Percentiles rank a stretch among this genome's conserved stretches.
phyloP scores from a whole-genome alignment of 1,139 yeast genomes.

The Saccharomyces pastorianus region DNA sequence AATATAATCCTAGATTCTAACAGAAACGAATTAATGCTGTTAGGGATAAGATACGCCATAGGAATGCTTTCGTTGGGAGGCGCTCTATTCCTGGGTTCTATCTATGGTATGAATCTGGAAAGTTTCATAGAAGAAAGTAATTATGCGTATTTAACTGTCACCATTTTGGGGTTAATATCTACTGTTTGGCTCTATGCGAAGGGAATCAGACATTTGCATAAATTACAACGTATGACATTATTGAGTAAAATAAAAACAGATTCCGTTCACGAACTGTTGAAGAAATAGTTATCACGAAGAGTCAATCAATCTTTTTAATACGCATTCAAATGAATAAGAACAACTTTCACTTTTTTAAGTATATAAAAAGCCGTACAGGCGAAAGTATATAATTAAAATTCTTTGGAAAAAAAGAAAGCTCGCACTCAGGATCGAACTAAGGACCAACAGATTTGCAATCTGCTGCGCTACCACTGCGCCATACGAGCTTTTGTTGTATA shows the following conservation, averaged over 20 bases:
- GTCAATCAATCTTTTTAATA: background rate
- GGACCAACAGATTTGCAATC: constrained; percentile 90
- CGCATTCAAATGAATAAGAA: background rate
- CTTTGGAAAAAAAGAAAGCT: constrained; percentile 38
- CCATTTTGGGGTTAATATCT: constrained; percentile 18
- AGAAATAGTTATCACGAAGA: background rate
- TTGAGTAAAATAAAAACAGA: constrained; percentile 24
- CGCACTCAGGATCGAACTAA: constrained; percentile 78
- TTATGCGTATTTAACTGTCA: constrained; percentile 44
- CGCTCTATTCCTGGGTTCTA: constrained; percentile 64
- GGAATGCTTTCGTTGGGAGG: constrained; percentile 52
- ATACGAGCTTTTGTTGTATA: constrained; percentile 42
- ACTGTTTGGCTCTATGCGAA: constrained; percentile 31
- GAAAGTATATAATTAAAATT: too few species aligned
- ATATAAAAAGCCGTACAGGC: background rate
- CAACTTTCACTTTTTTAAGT: background rate
- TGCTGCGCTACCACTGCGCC: constrained; percentile 93
- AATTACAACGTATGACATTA: constrained; percentile 40
- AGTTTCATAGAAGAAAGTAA: constrained; percentile 65
- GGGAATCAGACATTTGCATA: constrained; percentile 35
- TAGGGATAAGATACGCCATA: constrained; percentile 60
- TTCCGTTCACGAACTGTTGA: background rate
- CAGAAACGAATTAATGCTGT: constrained; percentile 67
- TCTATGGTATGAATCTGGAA: constrained; percentile 75
- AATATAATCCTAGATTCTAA: constrained; percentile 72